These are phyloP conservation scores for Ustilago shanxiensis DNA, from an alignment of 1,284 basidiomycete species.

Conservation along the genomic window DNA sequence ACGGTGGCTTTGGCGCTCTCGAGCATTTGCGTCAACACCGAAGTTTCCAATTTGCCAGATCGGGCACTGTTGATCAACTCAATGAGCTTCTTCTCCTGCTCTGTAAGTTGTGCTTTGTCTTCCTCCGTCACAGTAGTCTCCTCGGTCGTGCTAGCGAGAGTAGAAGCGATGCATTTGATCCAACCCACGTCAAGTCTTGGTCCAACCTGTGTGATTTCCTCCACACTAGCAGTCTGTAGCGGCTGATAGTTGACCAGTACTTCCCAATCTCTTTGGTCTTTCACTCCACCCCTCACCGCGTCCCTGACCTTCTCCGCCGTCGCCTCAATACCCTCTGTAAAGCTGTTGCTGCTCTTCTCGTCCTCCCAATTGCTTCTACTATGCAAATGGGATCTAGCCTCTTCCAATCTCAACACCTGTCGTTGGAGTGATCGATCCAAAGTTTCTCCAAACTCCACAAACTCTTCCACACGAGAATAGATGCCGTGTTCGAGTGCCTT, in stretches of 20 bases:
- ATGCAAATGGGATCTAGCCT: conserved; percentile 34
- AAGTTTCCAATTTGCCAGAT: not conserved
- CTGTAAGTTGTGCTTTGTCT: conserved; percentile 21
- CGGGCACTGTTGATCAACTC: conserved; percentile 3
- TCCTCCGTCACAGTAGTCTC: not conserved
- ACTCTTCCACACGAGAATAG: conserved; percentile 58
- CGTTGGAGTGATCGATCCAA: conserved; percentile 51
- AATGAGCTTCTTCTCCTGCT: conserved; percentile 19
- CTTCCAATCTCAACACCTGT: conserved; percentile 42
- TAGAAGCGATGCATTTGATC: conserved; percentile 29
- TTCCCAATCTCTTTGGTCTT: conserved; percentile 50
- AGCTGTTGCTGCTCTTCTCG: conserved; percentile 6
- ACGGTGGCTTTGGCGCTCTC: conserved; percentile 25
- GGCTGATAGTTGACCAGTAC: conserved; percentile 55
- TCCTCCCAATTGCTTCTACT: conserved; percentile 21
- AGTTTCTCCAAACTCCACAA: conserved; percentile 56
- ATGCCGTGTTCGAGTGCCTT: conserved; percentile 59
- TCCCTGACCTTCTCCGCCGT: conserved; percentile 17
- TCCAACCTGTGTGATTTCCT: conserved; percentile 35
- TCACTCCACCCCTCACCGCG: conserved; percentile 23
- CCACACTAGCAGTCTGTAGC: conserved; percentile 20
- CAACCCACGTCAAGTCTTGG: conserved; percentile 22
- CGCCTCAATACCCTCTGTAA: conserved; percentile 21
- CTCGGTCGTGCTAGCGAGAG: not conserved
- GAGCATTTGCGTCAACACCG: conserved; percentile 8